phyloP scores from a whole-genome alignment of 768 basidiomycete genomes.

The Tylopilus felleus region DNA sequence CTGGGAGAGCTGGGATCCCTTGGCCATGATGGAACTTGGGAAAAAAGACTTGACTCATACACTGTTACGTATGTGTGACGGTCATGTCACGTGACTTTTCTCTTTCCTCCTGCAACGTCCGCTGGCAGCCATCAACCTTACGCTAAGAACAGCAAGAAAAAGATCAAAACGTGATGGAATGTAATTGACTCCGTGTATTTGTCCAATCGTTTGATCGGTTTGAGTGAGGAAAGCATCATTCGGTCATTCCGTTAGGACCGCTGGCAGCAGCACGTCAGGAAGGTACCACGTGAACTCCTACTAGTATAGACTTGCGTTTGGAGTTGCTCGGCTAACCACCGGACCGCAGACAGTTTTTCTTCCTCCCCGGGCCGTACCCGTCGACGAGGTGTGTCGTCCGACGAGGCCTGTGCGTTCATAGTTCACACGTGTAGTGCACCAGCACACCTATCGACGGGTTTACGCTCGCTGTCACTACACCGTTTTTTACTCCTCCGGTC shows the following conservation, averaged over 20 bases:
- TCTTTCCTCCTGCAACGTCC: too few species aligned
- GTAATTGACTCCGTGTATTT: too few species aligned
- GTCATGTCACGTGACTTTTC: not conserved
- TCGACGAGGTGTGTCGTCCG: not conserved
- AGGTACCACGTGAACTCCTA: not conserved
- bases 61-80: not conserved
- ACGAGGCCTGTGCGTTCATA: not conserved
- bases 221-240: not conserved
- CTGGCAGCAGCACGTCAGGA: not conserved
- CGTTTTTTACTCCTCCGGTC: not conserved
- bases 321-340: not conserved
- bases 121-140: too few species aligned
- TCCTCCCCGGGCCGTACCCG: not conserved
- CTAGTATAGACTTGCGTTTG: not conserved
- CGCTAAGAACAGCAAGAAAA: too few species aligned
- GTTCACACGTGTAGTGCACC: not conserved
- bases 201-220: not conserved
- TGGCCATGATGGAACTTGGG: conserved; percentile 34
- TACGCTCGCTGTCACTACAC: not conserved
- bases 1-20: conserved; percentile 87
- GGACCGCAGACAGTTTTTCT: not conserved
- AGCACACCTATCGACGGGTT: not conserved
- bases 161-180: too few species aligned
- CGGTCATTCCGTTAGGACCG: not conserved
- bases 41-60: not conserved